Percentiles rank a stretch among this genome's conserved stretches.
Evolutionary conservation across 495 filamentous ascomycete genomes (phyloP).

Genomic region (Cryomyces minteri): DNA sequence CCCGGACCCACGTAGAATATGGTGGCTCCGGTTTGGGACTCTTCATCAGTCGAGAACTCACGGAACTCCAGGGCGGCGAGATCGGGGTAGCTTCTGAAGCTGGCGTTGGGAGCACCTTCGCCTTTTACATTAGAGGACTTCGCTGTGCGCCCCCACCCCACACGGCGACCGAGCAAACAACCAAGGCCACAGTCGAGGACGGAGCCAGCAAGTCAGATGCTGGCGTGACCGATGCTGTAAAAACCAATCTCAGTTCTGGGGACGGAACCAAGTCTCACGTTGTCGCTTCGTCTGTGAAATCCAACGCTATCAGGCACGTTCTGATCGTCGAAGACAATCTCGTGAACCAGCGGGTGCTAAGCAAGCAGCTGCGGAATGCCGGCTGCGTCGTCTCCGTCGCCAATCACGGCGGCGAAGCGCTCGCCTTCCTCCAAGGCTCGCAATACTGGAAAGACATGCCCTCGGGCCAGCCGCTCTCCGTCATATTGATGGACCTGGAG

Average conservation of each 20-base stretch:
- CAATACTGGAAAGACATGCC: background rate
- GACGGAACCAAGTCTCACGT: background rate
- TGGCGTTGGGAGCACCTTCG: constrained; percentile 18
- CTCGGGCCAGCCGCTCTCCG: constrained; percentile 1
- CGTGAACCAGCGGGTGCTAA: constrained; percentile 18
- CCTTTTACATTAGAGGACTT: constrained; percentile 18
- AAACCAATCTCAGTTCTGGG: background rate
- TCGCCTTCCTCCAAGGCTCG: constrained; percentile 9
- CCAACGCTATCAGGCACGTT: constrained; percentile 1
- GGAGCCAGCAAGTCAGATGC: background rate
- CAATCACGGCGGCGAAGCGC: constrained; percentile 17
- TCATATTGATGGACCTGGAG: constrained; percentile 20
- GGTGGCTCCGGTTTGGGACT: constrained; percentile 21
- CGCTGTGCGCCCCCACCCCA: background rate
- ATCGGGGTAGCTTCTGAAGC: constrained; percentile 19
- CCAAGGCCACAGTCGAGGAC: background rate
- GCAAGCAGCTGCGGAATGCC: constrained; percentile 10
- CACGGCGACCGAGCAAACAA: background rate
- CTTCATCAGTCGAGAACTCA: constrained; percentile 19
- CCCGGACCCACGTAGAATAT: constrained; percentile 19
- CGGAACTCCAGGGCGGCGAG: constrained; percentile 21
- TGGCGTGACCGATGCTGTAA: background rate
- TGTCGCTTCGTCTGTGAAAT: background rate
- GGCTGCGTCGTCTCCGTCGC: constrained; percentile 15
- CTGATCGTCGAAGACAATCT: constrained; percentile 19